Evolutionary conservation across 768 basidiomycete species (phyloP).

Genomic region (Lactarius trivialis): DNA sequence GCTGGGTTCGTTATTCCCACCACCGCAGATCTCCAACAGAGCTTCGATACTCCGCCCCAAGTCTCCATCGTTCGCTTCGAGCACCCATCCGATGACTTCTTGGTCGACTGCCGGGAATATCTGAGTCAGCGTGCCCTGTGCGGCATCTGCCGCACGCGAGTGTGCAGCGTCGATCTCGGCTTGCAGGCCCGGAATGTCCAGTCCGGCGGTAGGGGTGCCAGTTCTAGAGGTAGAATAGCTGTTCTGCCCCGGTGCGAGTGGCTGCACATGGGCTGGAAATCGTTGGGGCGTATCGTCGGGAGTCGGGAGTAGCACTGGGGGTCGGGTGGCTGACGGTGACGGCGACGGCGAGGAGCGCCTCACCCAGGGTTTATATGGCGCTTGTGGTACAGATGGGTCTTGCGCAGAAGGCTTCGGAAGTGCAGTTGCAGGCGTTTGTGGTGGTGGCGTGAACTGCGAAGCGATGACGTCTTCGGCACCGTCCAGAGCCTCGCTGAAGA

Average conservation of each 20-base stretch:
- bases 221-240: constrained; percentile 12
- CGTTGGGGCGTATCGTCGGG: constrained; percentile 48
- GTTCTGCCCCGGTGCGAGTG: constrained; percentile 3
- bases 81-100: constrained; percentile 82
- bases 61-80: constrained; percentile 86
- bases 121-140: constrained; percentile 71
- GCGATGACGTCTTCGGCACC: constrained; percentile 44
- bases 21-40: constrained; percentile 63
- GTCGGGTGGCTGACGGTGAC: constrained; percentile 19
- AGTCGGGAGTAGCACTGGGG: constrained; percentile 25
- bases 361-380: constrained; percentile 72
- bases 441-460: constrained; percentile 27
- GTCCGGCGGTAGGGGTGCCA: constrained; percentile 24
- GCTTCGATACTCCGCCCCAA: constrained; percentile 85
- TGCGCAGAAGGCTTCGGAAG: neutral
- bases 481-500: constrained; percentile 80
- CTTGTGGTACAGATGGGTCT: constrained; percentile 34
- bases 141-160: constrained; percentile 62
- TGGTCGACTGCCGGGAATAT: constrained; percentile 82
- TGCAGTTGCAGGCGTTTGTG: constrained; percentile 3
- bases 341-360: constrained; percentile 44
- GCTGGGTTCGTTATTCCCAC: constrained; percentile 4
- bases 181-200: constrained; percentile 62
- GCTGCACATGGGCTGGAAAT: neutral
- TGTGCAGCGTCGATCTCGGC: constrained; percentile 75